Evolutionary conservation across 345 rosid genomes (phyloP).

Genomic region (Populus nigra): DNA sequence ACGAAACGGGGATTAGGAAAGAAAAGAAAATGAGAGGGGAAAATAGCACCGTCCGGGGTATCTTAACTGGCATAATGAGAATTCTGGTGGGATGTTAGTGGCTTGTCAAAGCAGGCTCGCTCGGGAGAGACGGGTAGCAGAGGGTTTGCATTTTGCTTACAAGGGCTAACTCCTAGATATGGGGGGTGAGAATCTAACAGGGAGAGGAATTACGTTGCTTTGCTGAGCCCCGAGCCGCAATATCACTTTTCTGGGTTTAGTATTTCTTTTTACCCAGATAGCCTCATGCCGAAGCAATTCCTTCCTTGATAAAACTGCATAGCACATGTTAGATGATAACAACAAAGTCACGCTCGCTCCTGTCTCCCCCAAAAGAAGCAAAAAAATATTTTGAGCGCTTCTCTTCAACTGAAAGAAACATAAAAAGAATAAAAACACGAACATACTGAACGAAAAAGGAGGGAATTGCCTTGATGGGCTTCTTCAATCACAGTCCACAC

Average conservation of each 20-base stretch:
- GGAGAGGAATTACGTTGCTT: conserved; percentile 42
- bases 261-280: conserved; percentile 36
- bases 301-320: conserved; percentile 36
- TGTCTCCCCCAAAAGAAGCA: neutral
- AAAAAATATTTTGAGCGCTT: neutral
- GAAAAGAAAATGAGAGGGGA: conserved; percentile 33
- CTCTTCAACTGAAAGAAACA: neutral
- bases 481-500: neutral
- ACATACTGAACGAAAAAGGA: neutral
- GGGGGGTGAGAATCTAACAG: conserved; percentile 26
- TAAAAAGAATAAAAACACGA: neutral
- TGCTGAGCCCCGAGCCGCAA: conserved; percentile 48
- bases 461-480: neutral
- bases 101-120: neutral
- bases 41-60: neutral
- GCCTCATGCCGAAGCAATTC: conserved; percentile 63
- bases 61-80: neutral
- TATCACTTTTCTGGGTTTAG: conserved; percentile 47
- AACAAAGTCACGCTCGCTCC: neutral
- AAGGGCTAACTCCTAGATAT: conserved; percentile 14
- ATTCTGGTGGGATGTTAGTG: neutral
- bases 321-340: neutral
- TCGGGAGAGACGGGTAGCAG: neutral
- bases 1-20: conserved; percentile 34
- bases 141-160: neutral